Percentiles rank a stretch among this genome's conserved stretches.
phyloP scores from a whole-genome alignment of 139 green algal genomes.

The Picochlorum sp. region DNA sequence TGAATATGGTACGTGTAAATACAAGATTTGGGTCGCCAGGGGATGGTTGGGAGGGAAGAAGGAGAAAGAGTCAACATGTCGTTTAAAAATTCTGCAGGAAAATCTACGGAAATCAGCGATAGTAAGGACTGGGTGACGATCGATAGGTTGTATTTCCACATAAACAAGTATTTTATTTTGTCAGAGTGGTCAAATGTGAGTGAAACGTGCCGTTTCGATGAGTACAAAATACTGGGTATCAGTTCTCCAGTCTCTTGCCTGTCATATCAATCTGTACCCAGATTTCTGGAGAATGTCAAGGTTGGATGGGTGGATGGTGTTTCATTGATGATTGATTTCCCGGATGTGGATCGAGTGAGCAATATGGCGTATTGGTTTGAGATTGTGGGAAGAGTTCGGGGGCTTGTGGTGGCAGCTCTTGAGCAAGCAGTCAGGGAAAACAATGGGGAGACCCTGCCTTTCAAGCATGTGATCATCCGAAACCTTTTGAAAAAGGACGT shows the following conservation, averaged over 20 bases:
- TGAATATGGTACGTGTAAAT: too few species aligned
- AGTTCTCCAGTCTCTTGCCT: not conserved
- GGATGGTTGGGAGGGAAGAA: too few species aligned
- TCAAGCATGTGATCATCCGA: constrained; percentile 18
- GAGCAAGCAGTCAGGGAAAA: not conserved
- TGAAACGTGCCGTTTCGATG: not conserved
- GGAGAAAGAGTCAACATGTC: too few species aligned
- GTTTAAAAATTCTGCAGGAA: too few species aligned
- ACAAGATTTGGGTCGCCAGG: too few species aligned
- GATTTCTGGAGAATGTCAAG: constrained; percentile 12
- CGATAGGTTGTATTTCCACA: too few species aligned
- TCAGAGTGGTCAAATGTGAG: too few species aligned
- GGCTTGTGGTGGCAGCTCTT: constrained; percentile 22
- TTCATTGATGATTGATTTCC: constrained; percentile 59
- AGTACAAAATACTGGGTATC: not conserved
- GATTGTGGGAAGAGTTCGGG: constrained; percentile 51
- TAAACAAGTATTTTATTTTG: too few species aligned
- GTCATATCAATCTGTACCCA: not conserved
- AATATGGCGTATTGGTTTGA: constrained; percentile 76
- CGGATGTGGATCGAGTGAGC: constrained; percentile 52
- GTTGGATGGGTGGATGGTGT: constrained; percentile 40
- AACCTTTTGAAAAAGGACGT: constrained; percentile 25
- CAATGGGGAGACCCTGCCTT: not conserved
- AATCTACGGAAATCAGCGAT: too few species aligned
- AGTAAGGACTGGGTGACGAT: too few species aligned